Evolutionary conservation across 2,329 filamentous ascomycete genomes (phyloP).

Genomic region (Pseudogymnoascus sp.): DNA sequence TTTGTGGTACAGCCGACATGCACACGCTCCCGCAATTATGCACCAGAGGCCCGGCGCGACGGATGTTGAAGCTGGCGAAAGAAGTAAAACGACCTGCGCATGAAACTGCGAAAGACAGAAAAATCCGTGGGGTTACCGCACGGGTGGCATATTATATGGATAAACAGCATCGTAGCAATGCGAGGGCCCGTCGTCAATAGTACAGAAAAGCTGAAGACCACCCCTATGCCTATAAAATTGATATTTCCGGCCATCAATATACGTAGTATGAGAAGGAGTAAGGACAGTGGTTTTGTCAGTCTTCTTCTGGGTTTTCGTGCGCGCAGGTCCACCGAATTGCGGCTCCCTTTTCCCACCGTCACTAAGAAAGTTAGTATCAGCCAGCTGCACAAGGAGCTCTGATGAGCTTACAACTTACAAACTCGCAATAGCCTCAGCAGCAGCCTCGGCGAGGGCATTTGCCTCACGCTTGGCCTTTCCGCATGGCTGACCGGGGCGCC

Average conservation of each 20-base stretch:
- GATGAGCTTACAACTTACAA: slow-evolving; percentile 2
- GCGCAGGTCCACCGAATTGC: no score
- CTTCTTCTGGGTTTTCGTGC: no score
- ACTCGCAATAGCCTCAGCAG: neutral
- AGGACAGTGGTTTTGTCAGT: no score
- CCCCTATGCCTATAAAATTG: no score
- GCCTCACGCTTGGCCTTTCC: slow-evolving; percentile 17
- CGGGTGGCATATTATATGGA: no score
- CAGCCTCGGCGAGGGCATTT: slow-evolving; percentile 10
- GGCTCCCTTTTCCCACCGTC: neutral
- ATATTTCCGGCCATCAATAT: no score
- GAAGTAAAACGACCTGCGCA: neutral
- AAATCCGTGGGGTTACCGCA: no score
- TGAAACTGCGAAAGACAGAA: no score
- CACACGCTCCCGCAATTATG: neutral
- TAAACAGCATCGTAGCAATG: no score
- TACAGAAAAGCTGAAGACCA: no score
- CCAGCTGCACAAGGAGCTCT: neutral
- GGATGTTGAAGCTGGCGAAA: neutral
- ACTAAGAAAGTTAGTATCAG: neutral
- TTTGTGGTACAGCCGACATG: neutral
- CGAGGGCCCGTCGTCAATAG: no score
- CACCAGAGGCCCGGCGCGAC: neutral
- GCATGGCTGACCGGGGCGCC: slow-evolving; percentile 18
- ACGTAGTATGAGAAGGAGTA: no score